phyloP scores from a whole-genome alignment of 176 grass and related monocot species.

The Musa troglodytarum region DNA sequence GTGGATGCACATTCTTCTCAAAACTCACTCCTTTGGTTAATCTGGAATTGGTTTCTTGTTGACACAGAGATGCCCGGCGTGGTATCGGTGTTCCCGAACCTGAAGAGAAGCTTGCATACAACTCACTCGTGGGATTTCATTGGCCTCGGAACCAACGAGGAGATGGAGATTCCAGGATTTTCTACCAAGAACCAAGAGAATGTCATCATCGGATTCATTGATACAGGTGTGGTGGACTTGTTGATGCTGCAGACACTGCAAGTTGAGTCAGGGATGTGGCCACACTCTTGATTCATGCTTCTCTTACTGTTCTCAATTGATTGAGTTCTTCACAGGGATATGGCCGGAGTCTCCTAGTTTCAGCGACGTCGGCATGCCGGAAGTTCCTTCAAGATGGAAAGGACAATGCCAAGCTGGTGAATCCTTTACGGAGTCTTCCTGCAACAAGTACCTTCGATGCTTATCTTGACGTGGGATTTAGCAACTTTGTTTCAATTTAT shows the following conservation, averaged over 20 bases:
- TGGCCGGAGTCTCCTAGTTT: constrained; percentile 23
- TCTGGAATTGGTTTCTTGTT: not conserved
- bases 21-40: not conserved
- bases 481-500: no score
- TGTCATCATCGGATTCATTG: constrained; percentile 19
- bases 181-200: constrained; percentile 56
- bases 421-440: not conserved
- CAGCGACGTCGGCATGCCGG: constrained; percentile 10
- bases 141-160: constrained; percentile 44
- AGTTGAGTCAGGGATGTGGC: no score
- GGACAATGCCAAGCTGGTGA: constrained; percentile 15
- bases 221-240: not conserved
- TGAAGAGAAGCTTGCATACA: constrained; percentile 50
- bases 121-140: constrained; percentile 86
- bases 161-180: constrained; percentile 43
- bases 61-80: constrained; percentile 47
- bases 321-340: constrained; percentile 1
- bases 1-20: no score
- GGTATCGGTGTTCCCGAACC: constrained; percentile 57
- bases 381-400: constrained; percentile 18
- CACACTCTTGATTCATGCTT: not conserved
- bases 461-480: no score
- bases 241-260: no score
- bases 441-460: constrained; percentile 10
- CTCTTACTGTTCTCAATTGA: not conserved